Percentiles rank a stretch among this genome's conserved stretches.
phyloP scores from a whole-genome alignment of 2,329 filamentous ascomycete genomes.

The Cytospora leucostoma region DNA sequence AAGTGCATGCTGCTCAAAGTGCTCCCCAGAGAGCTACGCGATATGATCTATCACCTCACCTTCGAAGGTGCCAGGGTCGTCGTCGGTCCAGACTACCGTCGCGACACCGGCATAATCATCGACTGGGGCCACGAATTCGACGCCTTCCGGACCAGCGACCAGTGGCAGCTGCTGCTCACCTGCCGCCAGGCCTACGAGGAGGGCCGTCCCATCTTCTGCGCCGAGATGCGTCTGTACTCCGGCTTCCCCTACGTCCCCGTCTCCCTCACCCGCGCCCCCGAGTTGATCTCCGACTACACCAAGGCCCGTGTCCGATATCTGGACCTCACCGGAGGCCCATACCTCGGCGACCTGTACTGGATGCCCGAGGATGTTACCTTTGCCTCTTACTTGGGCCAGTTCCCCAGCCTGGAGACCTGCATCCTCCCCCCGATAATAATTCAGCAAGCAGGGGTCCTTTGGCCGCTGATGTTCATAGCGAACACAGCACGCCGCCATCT shows the following conservation, averaged over 20 bases:
- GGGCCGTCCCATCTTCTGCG: background rate
- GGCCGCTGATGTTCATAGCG: background rate
- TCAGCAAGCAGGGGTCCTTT: background rate
- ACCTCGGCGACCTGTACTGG: too few species aligned
- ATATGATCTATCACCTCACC: background rate
- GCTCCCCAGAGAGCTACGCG: background rate
- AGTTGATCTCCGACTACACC: background rate
- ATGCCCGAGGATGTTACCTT: too few species aligned
- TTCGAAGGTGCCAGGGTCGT: background rate
- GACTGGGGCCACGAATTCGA: background rate
- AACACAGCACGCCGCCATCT: background rate
- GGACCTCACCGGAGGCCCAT: background rate
- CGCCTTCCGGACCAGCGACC: background rate
- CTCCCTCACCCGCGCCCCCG: background rate
- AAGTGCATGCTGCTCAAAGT: background rate
- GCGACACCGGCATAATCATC: too few species aligned
- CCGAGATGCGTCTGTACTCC: background rate
- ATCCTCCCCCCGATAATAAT: background rate
- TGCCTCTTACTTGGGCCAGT: background rate
- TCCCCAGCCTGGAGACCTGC: background rate
- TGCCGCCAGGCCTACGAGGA: background rate
- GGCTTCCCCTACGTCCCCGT: too few species aligned
- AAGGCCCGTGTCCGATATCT: background rate
- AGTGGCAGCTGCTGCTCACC: background rate
- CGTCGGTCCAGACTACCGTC: too few species aligned